A percentile compares a stretch with the other conserved stretches of the same genome.
Evolutionary conservation across 306 rosid species (phyloP).

Genomic region (Styphnolobium japonicum): DNA sequence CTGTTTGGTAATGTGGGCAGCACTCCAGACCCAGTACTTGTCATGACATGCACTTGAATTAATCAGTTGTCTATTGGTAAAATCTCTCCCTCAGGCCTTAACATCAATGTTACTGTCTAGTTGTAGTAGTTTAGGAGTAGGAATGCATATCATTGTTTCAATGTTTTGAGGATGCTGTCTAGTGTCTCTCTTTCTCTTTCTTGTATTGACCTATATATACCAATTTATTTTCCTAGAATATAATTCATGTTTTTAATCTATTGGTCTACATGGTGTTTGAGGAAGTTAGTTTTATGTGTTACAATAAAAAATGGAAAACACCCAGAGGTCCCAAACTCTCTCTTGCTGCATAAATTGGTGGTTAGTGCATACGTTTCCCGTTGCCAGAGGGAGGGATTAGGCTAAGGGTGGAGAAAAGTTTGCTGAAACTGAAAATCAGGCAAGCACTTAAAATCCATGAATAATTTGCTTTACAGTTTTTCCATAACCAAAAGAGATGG

Average conservation of each 20-base stretch:
- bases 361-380: background rate
- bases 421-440: background rate
- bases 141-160: slow-evolving; percentile 29
- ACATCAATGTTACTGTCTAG: slow-evolving; percentile 19
- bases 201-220: slow-evolving; percentile 7
- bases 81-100: background rate
- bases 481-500: background rate
- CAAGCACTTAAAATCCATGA: background rate
- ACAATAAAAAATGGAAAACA: background rate
- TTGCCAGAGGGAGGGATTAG: background rate
- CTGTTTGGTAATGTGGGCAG: background rate
- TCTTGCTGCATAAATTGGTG: background rate
- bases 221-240: slow-evolving; percentile 11
- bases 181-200: background rate
- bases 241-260: background rate
- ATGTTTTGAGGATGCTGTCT: slow-evolving; percentile 29
- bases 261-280: background rate
- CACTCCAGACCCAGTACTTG: background rate
- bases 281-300: background rate
- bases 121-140: slow-evolving; percentile 21
- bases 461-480: background rate
- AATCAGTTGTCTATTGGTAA: background rate
- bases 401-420: background rate
- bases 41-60: background rate
- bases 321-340: background rate